phyloP scores from a whole-genome alignment of 2,329 filamentous ascomycete genomes.

The Neonectria faginata region DNA sequence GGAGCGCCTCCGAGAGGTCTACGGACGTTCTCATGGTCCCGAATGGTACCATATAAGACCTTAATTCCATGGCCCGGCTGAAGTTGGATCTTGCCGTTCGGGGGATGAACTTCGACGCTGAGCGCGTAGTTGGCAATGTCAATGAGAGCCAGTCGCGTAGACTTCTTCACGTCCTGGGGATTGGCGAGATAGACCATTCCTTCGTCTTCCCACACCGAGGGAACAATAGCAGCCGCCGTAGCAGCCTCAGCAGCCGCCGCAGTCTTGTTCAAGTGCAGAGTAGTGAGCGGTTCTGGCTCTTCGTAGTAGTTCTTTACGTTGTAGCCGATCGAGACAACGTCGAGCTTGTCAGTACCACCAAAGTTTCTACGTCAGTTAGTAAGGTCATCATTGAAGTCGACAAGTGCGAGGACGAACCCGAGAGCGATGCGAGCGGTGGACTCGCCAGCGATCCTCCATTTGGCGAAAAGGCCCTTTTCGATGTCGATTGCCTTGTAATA shows the following conservation, averaged over 20 bases:
- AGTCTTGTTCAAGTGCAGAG: background rate
- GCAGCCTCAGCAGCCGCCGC: background rate
- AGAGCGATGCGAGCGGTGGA: slow-evolving; percentile 2
- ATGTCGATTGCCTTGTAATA: slow-evolving; percentile 13
- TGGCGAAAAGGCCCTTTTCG: slow-evolving; percentile 6
- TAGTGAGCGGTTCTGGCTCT: background rate
- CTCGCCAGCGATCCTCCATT: slow-evolving; percentile 7
- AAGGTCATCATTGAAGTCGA: background rate
- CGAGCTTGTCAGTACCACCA: background rate
- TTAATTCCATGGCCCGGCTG: background rate
- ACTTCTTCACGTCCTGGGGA: background rate
- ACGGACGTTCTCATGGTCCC: background rate
- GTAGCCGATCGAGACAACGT: background rate
- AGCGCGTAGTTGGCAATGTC: slow-evolving; percentile 11
- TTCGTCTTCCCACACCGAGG: background rate
- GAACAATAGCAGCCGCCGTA: background rate
- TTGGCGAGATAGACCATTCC: background rate
- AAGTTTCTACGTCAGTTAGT: background rate
- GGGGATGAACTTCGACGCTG: slow-evolving; percentile 10
- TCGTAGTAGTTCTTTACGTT: background rate
- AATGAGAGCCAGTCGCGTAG: background rate
- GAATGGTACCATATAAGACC: background rate
- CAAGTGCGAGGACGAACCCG: background rate
- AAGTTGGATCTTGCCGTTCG: background rate
- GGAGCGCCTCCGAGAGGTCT: background rate